phyloP scores from a whole-genome alignment of 768 basidiomycete genomes.

The Hypholoma sublateritium region DNA sequence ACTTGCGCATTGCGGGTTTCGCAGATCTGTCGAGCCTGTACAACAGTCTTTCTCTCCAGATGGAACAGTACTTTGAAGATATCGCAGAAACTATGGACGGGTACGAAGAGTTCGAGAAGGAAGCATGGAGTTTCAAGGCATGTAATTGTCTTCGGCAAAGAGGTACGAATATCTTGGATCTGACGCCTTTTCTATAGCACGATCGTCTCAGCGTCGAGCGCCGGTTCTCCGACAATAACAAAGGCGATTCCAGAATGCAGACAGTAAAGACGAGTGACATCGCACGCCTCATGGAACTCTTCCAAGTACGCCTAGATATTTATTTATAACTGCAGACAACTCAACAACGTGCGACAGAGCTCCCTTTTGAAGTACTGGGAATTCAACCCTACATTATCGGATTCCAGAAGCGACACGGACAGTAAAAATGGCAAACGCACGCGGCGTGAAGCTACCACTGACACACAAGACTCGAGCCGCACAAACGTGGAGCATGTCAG shows the following conservation, averaged over 20 bases:
- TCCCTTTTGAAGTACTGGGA: constrained; percentile 74
- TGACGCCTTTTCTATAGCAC: constrained; percentile 44
- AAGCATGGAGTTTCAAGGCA: constrained; percentile 82
- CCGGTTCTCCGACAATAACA: constrained; percentile 47
- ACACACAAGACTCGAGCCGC: constrained; percentile 37
- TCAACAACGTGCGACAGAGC: constrained; percentile 37
- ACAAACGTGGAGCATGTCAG: constrained; percentile 38
- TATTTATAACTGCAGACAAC: background rate
- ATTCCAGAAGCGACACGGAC: constrained; percentile 24
- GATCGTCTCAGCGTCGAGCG: constrained; percentile 75
- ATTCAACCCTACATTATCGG: constrained; percentile 46
- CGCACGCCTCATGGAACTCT: constrained; percentile 81
- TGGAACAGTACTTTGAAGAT: constrained; percentile 77
- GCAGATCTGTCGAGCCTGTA: constrained; percentile 80
- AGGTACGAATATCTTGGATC: background rate
- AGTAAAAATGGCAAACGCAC: constrained; percentile 16
- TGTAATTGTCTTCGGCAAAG: constrained; percentile 24
- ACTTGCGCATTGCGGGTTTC: constrained; percentile 82
- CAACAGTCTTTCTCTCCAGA: constrained; percentile 72
- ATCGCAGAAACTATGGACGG: constrained; percentile 60
- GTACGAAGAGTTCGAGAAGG: constrained; percentile 71
- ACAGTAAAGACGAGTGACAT: constrained; percentile 75
- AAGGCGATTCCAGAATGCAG: constrained; percentile 38
- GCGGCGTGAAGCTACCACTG: constrained; percentile 28
- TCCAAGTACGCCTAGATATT: constrained; percentile 49